Conservation (phyloP, 192 early-diverging fungal genomes). For the Chytriomyces sp. region DNA sequence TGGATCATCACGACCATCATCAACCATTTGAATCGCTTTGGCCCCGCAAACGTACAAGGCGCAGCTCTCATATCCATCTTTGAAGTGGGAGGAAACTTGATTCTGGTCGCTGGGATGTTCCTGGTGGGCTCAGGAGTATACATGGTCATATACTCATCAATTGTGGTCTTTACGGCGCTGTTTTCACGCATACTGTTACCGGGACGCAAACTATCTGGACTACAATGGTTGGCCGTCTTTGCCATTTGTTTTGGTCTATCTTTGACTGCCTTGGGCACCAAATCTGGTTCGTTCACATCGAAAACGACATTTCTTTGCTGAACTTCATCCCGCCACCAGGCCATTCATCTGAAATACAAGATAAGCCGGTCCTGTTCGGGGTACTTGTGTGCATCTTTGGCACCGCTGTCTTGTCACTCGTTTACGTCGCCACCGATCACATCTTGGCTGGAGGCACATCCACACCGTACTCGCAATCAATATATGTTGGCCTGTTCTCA, state of each 20-base stretch:
- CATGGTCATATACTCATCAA: constrained; percentile 37
- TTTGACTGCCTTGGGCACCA: constrained; percentile 32
- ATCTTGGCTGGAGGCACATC: constrained; percentile 15
- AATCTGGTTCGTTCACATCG: background rate
- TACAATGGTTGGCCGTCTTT: constrained; percentile 41
- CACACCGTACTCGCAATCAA: constrained; percentile 42
- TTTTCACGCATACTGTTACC: constrained; percentile 30
- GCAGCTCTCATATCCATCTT: constrained; percentile 6
- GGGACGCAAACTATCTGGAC: constrained; percentile 3
- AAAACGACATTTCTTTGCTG: background rate
- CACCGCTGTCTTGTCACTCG: constrained; percentile 44
- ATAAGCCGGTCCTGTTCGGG: constrained; percentile 27
- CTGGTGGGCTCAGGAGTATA: constrained; percentile 27
- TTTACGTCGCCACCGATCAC: constrained; percentile 51
- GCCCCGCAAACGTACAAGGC: constrained; percentile 5
- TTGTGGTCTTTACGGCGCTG: constrained; percentile 48
- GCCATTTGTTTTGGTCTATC: constrained; percentile 45
- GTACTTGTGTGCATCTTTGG: constrained; percentile 45
- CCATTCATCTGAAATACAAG: background rate
- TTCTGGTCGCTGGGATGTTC: constrained; percentile 27
- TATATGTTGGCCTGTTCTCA: constrained; percentile 49
- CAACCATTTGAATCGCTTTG: constrained; percentile 1
- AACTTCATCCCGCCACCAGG: background rate
- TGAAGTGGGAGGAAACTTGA: constrained; percentile 25
- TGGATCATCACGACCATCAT: background rate